Conservation (phyloP, 2,329 filamentous ascomycete genomes). For the Apiospora hydei region DNA sequence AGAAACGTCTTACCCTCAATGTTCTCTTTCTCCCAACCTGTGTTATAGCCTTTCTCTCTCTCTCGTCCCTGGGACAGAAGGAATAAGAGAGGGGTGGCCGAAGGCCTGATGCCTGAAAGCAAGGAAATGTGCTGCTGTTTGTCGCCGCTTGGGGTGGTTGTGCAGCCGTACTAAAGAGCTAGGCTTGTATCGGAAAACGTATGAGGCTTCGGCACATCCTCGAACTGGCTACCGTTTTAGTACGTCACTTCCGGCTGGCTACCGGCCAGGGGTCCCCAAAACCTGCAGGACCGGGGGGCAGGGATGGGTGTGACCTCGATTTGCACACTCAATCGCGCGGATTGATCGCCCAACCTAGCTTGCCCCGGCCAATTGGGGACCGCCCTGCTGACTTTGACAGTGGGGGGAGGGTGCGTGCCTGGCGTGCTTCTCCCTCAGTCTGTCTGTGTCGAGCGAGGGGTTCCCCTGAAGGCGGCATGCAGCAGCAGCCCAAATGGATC, state of each 20-base stretch:
- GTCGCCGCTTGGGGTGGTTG: background rate
- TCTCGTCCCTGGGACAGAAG: background rate
- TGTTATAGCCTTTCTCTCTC: too few species aligned
- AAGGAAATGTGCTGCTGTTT: background rate
- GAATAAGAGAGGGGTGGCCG: background rate
- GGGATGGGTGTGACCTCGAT: background rate
- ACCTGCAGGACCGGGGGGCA: background rate
- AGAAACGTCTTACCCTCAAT: background rate
- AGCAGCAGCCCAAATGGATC: background rate
- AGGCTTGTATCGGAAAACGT: constrained; percentile 1
- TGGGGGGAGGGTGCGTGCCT: too few species aligned
- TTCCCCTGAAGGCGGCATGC: background rate
- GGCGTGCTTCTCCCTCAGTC: background rate
- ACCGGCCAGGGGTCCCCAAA: constrained; percentile 1
- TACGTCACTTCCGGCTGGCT: constrained; percentile 6
- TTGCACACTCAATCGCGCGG: background rate
- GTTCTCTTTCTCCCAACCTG: too few species aligned
- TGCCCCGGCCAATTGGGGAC: background rate
- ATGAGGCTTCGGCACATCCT: background rate
- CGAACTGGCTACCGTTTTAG: constrained; percentile 19
- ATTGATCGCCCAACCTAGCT: background rate
- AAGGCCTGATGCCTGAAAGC: background rate
- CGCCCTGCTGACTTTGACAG: background rate
- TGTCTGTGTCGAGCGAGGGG: background rate
- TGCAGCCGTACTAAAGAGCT: background rate